phyloP scores from a whole-genome alignment of 1,139 yeast species.

The Suhomyces wounanorum region DNA sequence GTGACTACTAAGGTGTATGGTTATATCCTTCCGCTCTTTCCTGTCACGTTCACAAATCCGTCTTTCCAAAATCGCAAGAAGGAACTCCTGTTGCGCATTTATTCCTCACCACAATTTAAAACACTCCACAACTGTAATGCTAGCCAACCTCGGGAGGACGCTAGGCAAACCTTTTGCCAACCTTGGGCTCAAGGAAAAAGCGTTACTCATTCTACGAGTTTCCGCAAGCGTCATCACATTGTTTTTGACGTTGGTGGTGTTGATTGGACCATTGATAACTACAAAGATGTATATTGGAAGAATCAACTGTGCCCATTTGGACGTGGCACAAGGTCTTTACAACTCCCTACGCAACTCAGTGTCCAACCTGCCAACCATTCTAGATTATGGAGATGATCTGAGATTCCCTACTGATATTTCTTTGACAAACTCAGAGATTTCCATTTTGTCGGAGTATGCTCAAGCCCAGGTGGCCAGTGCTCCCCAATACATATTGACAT shows the following conservation, averaged over 20 bases:
- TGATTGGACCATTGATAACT: constrained; percentile 34
- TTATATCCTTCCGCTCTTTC: background rate
- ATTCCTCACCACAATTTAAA: background rate
- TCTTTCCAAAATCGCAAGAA: background rate
- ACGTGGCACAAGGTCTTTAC: constrained; percentile 54
- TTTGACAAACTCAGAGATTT: constrained; percentile 54
- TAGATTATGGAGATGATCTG: constrained; percentile 17
- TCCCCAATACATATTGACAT: constrained; percentile 51
- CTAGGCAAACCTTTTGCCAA: constrained; percentile 22
- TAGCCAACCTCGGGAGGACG: constrained; percentile 2
- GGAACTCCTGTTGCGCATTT: background rate
- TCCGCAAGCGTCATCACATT: constrained; percentile 25
- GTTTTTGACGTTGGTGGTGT: constrained; percentile 24
- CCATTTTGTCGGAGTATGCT: constrained; percentile 49
- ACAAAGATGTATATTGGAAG: constrained; percentile 35
- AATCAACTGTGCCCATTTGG: constrained; percentile 51
- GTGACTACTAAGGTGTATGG: too few relatives aligned
- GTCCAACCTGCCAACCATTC: constrained; percentile 20
- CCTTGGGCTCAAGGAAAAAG: constrained; percentile 33
- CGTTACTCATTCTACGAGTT: constrained; percentile 35
- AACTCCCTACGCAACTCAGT: constrained; percentile 45
- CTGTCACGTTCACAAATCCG: background rate
- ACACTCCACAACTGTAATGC: background rate
- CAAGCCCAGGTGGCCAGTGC: constrained; percentile 48
- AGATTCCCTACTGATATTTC: constrained; percentile 36